Evolutionary conservation across 306 rosid species (phyloP).

Genomic region (Nissolia schottii): DNA sequence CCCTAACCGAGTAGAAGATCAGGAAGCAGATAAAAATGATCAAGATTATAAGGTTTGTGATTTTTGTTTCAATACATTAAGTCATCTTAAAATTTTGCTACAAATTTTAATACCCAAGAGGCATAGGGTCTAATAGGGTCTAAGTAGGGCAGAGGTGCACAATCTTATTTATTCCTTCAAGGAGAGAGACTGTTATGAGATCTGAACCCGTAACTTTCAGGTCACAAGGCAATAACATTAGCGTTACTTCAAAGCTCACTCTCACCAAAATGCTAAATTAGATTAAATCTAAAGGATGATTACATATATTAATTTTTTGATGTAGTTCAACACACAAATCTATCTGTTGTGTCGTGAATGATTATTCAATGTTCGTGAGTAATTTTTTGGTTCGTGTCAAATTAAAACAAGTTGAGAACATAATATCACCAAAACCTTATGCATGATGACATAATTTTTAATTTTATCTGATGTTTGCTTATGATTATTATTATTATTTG

Average conservation of each 20-base stretch:
- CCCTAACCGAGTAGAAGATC: constrained; percentile 25
- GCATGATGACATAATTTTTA: background rate
- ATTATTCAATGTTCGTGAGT: too few species aligned
- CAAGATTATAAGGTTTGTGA: constrained; percentile 1
- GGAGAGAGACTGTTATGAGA: too few species aligned
- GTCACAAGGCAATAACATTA: too few species aligned
- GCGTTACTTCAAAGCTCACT: too few species aligned
- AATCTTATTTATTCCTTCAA: too few species aligned
- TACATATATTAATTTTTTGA: background rate
- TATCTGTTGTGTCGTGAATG: too few species aligned
- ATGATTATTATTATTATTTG: background rate
- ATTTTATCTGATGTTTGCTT: background rate
- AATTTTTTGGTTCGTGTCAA: background rate
- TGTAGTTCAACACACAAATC: background rate
- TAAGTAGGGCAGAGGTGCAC: too few species aligned
- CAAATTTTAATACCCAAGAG: background rate
- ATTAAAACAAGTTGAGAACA: background rate
- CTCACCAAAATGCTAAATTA: too few species aligned
- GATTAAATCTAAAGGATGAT: background rate
- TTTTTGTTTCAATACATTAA: background rate
- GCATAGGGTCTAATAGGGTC: background rate
- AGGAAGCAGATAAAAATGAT: background rate
- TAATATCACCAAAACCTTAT: too few species aligned
- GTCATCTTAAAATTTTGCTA: background rate
- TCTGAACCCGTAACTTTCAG: too few species aligned